phyloP scores from a whole-genome alignment of 768 basidiomycete genomes.

The Boletales sp. region DNA sequence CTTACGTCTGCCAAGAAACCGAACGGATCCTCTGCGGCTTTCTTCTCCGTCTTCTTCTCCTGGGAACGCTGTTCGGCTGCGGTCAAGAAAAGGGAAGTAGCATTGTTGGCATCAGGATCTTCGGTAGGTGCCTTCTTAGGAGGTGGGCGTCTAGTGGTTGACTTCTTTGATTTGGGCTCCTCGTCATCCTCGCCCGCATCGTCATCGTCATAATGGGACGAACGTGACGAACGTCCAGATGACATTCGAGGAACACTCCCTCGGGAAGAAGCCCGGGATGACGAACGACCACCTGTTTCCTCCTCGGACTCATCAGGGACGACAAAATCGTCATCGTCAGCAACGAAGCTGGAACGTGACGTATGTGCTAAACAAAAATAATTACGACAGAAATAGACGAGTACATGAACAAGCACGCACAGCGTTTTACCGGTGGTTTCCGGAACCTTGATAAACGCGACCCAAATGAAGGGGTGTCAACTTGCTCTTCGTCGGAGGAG shows the following conservation, averaged over 20 bases:
- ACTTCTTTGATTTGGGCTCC: conserved; percentile 34
- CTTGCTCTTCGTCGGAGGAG: conserved; percentile 49
- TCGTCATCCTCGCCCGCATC: conserved; percentile 34
- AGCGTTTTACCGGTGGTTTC: conserved; percentile 55
- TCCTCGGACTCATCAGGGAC: conserved; percentile 63
- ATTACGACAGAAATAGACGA: conserved; percentile 3
- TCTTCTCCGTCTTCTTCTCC: conserved; percentile 80
- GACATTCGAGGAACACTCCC: conserved; percentile 30
- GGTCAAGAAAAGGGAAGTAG: conserved; percentile 59
- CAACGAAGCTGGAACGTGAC: conserved; percentile 36
- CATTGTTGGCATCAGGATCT: conserved; percentile 28
- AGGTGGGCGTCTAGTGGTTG: conserved; percentile 33
- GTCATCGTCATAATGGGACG: conserved; percentile 36
- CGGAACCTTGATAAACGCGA: conserved; percentile 61
- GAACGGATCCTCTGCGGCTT: conserved; percentile 73
- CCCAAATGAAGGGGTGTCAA: conserved; percentile 46
- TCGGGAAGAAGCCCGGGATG: conserved; percentile 51
- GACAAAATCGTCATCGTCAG: conserved; percentile 73
- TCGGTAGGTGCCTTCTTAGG: conserved; percentile 29
- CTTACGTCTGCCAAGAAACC: conserved; percentile 64
- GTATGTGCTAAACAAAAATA: conserved; percentile 36
- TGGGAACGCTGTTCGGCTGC: conserved; percentile 76
- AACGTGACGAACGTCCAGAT: conserved; percentile 32
- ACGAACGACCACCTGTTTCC: conserved; percentile 45
- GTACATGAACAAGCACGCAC: conserved; percentile 30